Evolutionary conservation across 2,329 filamentous ascomycete genomes (phyloP).

Genomic region (Verticillium nubilum): DNA sequence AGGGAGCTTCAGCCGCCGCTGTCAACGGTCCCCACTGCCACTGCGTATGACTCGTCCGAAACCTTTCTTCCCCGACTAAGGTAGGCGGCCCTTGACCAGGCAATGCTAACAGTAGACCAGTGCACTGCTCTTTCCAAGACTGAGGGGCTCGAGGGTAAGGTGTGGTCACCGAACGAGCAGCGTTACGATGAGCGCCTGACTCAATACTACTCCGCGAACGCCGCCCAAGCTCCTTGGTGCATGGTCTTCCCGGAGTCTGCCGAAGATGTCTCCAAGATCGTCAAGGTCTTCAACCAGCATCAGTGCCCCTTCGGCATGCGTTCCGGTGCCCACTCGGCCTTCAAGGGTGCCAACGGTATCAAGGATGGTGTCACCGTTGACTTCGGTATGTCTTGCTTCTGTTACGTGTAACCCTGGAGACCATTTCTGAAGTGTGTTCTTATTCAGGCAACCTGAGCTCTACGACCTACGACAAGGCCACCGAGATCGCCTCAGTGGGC

Average conservation of each 20-base stretch:
- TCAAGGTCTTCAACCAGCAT: slow-evolving; percentile 12
- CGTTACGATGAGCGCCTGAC: slow-evolving; percentile 16
- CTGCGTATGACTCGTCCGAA: slow-evolving; percentile 1
- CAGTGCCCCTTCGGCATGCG: slow-evolving; percentile 21
- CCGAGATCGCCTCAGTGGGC: slow-evolving; percentile 21
- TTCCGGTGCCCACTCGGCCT: slow-evolving; percentile 20
- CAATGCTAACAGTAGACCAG: slow-evolving; percentile 11
- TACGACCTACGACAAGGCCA: slow-evolving; percentile 21
- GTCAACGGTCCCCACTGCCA: not conserved
- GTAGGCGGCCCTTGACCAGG: too few species aligned
- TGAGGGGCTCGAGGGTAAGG: slow-evolving; percentile 16
- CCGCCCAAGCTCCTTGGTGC: slow-evolving; percentile 20
- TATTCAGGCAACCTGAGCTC: slow-evolving; percentile 20
- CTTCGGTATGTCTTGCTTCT: slow-evolving; percentile 11
- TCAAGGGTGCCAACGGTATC: slow-evolving; percentile 16
- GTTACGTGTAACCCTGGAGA: slow-evolving; percentile 8
- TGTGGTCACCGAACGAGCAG: slow-evolving; percentile 12
- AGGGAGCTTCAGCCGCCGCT: not conserved
- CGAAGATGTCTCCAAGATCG: slow-evolving; percentile 12
- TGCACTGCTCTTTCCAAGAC: slow-evolving; percentile 16
- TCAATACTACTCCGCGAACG: slow-evolving; percentile 24
- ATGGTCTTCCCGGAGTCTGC: slow-evolving; percentile 10
- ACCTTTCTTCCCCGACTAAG: too few species aligned
- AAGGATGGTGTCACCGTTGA: slow-evolving; percentile 19
- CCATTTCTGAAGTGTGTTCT: not conserved